Base-by-base conservation (phyloP, 1,284 basidiomycete genomes). In the Apiotrichum montevideense region DNA sequence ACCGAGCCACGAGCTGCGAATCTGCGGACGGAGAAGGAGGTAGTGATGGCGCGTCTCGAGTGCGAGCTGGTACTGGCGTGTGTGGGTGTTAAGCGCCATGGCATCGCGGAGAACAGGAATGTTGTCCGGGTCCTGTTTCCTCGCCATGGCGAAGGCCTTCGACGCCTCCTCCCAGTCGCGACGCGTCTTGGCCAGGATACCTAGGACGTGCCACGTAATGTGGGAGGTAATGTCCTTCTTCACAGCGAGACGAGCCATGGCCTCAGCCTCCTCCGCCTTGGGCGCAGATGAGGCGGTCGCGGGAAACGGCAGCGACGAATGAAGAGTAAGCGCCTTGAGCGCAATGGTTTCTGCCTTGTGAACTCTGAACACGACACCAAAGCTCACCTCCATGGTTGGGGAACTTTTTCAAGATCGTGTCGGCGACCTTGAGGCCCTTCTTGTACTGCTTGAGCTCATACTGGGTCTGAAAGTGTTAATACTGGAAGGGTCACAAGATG, bases 161-260 rank as follows among this genome's bases (percentile, higher is more conserved):
- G 78, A 71, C 33, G 81, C 80, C 66, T 82, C 80, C 35, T 75
- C 73, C 69, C 79, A 83, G 66, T 82, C 79, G 61, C 79, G 80
- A 61, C 81, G 62, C 10, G 65, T 63, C 75, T 93, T 90, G 72
- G 92, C 88, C 37, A 95, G 84, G 67, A 97, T 85, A 46, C 93
- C 96, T 69, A 93, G 89, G 59, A 98, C 94, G 74, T 99, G 96
- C 95, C 96, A 98, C 70, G 87, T 88, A 70, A 99, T 97, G 73
- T 98, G 95, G 32, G 89, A 93, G 41, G 85, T 90, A 58, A 95
- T 80, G 78, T 98, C 93, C 60, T 88, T 83, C 58, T 86, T 85
- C 62, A 96, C 83, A 47, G 92, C 96, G 63, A 89, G 85, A 78
- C 88, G 88, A 58, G 96, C 90, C 58, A 95, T 70, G n/a, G 64